Evolutionary conservation across 345 rosid genomes (phyloP), one percentile per base, ranked within the genome.

Genomic region (Salix arbutifolia): DNA sequence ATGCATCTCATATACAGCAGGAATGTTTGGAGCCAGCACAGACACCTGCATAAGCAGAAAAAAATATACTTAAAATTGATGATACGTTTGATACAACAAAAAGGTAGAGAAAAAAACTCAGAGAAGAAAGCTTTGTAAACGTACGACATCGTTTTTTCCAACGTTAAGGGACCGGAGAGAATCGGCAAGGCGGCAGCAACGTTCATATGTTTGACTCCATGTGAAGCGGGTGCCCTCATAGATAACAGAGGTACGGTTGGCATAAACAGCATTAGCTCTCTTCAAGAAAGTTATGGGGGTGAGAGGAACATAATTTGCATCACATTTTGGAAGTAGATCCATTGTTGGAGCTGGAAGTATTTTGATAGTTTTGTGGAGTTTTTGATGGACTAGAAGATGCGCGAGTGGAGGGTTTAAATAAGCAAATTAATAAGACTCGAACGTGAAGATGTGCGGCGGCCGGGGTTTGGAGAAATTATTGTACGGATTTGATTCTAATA

Each of bases 1-100:
- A 79, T 95, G 97, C 94, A 89, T 84, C 88, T 95, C 99, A 76
- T 90, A 92, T 84, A 86, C 65, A 11, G 97, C 99, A 1, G 97
- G 99, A 71, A 89, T 33, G 71, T 90, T 95, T 2, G 95, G 97
- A 46, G 99, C 97, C 76, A 94, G 69, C 28, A 92, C 85, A 0
- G 99, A 91, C 0, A 94, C 93, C 97, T 94, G 81, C 16, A 11
- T 16, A 16, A 1, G 16, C 6, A 71, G 13, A 42, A 67, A 31
- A 3, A 23, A 61, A 6, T 0, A 56, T 38, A 8, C 30, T n/a
- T 0, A 35, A 35, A 9, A 19, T 5, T 19, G 23, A 25, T 2
- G 53, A 77, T 4, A 26, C 8, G 56, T 33, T 33, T 33, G 37
- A 3, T 19, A 11, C 1, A 19, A 4, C 21, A 5, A 7, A 7